phyloP scores from a whole-genome alignment of 495 filamentous ascomycete species.

The Neurospora sp. region DNA sequence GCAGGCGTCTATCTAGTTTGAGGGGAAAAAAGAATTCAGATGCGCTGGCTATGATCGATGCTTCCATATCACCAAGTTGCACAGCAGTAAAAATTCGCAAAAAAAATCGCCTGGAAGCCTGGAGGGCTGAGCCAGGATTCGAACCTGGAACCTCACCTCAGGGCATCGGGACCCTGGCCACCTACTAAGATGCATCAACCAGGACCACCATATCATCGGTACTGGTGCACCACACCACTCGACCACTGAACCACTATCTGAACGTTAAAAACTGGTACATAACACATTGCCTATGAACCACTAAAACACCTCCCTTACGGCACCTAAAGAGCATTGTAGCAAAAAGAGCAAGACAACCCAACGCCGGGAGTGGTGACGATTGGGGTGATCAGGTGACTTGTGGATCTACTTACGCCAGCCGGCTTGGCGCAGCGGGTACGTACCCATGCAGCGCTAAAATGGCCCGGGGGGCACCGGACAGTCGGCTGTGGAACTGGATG shows the following conservation, averaged over 20 bases:
- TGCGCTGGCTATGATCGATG: background rate
- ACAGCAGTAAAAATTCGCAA: background rate
- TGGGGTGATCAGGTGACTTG: slow-evolving; percentile 16
- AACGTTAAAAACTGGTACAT: background rate
- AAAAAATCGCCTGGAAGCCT: background rate
- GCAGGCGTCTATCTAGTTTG: background rate
- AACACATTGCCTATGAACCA: background rate
- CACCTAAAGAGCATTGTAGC: background rate
- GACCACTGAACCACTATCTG: background rate
- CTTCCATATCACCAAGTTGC: background rate
- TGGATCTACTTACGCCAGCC: slow-evolving; percentile 8
- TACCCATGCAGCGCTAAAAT: background rate
- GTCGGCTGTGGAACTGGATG: background rate
- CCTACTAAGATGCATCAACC: background rate
- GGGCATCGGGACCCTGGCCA: background rate
- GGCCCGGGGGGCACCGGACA: background rate
- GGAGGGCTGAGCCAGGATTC: background rate
- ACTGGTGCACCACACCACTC: background rate
- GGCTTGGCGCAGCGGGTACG: slow-evolving; percentile 10
- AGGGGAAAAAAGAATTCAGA: background rate
- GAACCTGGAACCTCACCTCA: background rate
- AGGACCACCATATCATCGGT: background rate
- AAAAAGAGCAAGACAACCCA: background rate
- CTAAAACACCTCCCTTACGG: background rate
- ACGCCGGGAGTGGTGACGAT: slow-evolving; percentile 5